These are phyloP conservation scores for Nitzschia palea DNA, from an alignment of 108 stramenopile genomes.

Conservation along the genomic window DNA sequence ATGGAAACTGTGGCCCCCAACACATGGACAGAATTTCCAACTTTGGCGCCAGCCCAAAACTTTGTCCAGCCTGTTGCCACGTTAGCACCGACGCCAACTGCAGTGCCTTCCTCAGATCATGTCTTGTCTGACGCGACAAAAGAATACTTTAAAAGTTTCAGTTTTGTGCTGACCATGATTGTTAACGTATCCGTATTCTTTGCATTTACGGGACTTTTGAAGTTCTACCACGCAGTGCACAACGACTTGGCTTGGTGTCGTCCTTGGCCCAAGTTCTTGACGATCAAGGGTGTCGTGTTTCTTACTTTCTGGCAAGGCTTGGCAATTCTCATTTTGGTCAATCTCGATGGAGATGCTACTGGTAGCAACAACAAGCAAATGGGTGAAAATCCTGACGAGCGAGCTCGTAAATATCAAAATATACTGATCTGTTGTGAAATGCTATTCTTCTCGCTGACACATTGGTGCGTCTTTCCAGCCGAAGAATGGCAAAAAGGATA, in stretches of 20 bases:
- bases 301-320: constrained; percentile 91
- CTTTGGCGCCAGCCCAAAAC: no score
- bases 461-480: constrained; percentile 87
- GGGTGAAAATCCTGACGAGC: constrained; percentile 42
- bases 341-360: constrained; percentile 7
- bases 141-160: constrained; percentile 47
- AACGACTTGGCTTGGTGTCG: constrained; percentile 80
- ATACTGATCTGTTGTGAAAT: constrained; percentile 92
- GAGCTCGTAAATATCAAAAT: constrained; percentile 65
- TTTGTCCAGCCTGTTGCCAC: background rate
- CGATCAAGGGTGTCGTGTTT: constrained; percentile 91
- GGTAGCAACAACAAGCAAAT: background rate
- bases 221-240: constrained; percentile 83
- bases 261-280: constrained; percentile 86
- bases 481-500: constrained; percentile 87
- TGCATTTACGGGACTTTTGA: constrained; percentile 84
- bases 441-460: constrained; percentile 81
- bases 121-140: constrained; percentile 16
- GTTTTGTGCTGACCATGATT: constrained; percentile 71
- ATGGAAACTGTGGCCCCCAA: no score
- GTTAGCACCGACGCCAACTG: constrained; percentile 1
- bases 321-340: constrained; percentile 51
- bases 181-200: constrained; percentile 82
- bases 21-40: no score
- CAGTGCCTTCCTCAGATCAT: background rate